Evolutionary conservation across 768 basidiomycete genomes (phyloP), one percentile per base, ranked within the genome.

Genomic region (Kondoa malvinella): DNA sequence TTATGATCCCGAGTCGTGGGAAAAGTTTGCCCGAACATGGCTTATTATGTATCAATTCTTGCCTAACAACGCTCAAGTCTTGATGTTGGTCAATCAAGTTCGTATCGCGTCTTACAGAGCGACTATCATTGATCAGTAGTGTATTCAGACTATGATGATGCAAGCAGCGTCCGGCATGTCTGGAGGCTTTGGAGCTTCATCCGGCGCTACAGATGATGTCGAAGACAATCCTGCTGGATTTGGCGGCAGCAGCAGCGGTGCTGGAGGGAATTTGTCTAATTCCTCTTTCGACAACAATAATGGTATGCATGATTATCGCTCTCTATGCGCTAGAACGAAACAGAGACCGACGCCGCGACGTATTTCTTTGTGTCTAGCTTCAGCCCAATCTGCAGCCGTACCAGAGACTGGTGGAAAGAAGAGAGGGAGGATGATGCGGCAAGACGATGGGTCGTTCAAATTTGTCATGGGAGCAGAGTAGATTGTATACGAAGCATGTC

Each of bases 21-120:
- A 27, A 16, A 63, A 63, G 61, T 30, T 63, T 27, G 61, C 27
- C 8, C 61, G 61, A 27, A 63, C 61, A 26, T 63, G 61, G 61
- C 12, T 15, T 17, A 63, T 30, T 12, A 63, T 63, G 61, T 63
- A 31, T 34, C 16, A 33, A 17, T 63, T 32, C 33, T 17, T 63
- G 27, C 61, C 61, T 17, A 30, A 16, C 17, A 63, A 63, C 32
- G 32, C 27, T 16, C 61, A 63, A 33, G 31, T 63, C 61, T 16
- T 29, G 15, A 16, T 16, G 26, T 26, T 63, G 61, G 16, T 27
- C 21, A 50, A 50, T 50, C 40, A 50, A 50, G 40, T 50, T 50
- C 21, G 40, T 50, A 8, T 50, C 21, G 12, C 40, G 40, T n/a
- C n/a, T n/a, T n/a, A n/a, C n/a, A n/a, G n/a, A n/a, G n/a, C n/a